Evolutionary conservation across 2,329 filamentous ascomycete species (phyloP).

Genomic region (Pezicula rhizophila): DNA sequence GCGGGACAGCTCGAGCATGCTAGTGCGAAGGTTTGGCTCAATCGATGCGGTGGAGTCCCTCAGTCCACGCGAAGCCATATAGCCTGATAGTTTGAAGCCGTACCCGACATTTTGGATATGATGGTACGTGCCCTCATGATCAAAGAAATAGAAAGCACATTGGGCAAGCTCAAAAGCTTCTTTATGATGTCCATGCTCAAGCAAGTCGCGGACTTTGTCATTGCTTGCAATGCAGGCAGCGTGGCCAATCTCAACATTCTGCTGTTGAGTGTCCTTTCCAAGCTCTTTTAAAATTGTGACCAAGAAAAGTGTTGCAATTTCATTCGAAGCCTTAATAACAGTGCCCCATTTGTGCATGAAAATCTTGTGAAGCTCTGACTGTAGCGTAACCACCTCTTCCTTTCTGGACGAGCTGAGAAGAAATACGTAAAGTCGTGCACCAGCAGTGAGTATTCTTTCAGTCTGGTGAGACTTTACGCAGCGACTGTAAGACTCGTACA

Average conservation of each 20-base stretch:
- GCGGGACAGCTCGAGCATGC: slow-evolving; percentile 32
- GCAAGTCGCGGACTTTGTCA: slow-evolving; percentile 28
- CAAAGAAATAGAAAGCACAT: slow-evolving; percentile 36
- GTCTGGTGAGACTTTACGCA: slow-evolving; percentile 22
- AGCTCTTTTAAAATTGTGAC: slow-evolving; percentile 34
- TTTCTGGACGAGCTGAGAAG: slow-evolving; percentile 28
- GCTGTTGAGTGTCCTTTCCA: slow-evolving; percentile 24
- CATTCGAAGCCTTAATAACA: slow-evolving; percentile 26
- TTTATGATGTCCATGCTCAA: slow-evolving; percentile 31
- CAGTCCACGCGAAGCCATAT: slow-evolving; percentile 36
- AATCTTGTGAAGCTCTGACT: slow-evolving; percentile 29
- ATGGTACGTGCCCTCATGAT: slow-evolving; percentile 35
- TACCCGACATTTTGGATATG: slow-evolving; percentile 32
- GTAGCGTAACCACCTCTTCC: slow-evolving; percentile 26
- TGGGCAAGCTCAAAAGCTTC: slow-evolving; percentile 36
- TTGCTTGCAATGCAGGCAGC: slow-evolving; percentile 35
- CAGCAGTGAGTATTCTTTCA: slow-evolving; percentile 29
- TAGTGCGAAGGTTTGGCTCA: slow-evolving; percentile 27
- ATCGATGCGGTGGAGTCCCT: slow-evolving; percentile 16
- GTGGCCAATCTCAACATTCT: slow-evolving; percentile 32
- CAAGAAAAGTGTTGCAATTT: slow-evolving; percentile 31
- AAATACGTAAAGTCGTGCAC: slow-evolving; percentile 30
- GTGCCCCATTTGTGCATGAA: slow-evolving; percentile 30
- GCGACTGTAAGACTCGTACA: slow-evolving; percentile 33
- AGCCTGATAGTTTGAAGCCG: slow-evolving; percentile 40